Percentiles rank a stretch among this genome's conserved stretches.
Evolutionary conservation across 768 basidiomycete species (phyloP).

Genomic region (Phaeotremella skinneri): DNA sequence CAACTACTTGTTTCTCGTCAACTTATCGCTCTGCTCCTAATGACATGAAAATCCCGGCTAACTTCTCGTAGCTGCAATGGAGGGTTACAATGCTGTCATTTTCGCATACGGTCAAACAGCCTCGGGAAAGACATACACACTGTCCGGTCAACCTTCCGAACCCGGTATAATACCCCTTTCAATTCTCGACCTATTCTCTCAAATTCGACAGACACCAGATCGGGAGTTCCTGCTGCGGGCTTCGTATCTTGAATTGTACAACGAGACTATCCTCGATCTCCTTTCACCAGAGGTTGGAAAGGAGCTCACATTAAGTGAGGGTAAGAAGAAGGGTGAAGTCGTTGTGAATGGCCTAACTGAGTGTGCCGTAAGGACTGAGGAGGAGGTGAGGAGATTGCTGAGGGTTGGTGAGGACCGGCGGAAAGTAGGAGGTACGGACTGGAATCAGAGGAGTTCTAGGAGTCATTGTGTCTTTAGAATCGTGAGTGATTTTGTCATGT

Average conservation of each 20-base stretch:
- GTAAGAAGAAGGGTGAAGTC: slow-evolving; percentile 57
- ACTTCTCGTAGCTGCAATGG: slow-evolving; percentile 71
- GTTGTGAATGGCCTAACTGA: slow-evolving; percentile 69
- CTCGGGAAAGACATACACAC: slow-evolving; percentile 70
- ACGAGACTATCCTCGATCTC: slow-evolving; percentile 59
- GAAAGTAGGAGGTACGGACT: slow-evolving; percentile 93
- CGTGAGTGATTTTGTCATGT: slow-evolving; percentile 55
- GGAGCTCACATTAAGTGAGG: slow-evolving; percentile 58
- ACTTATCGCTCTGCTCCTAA: too few relatives aligned
- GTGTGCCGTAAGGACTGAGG: slow-evolving; percentile 88
- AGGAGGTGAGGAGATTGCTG: slow-evolving; percentile 79
- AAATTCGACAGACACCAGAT: slow-evolving; percentile 58
- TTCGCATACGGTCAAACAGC: slow-evolving; percentile 86
- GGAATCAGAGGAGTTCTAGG: slow-evolving; percentile 92
- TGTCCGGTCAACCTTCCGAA: slow-evolving; percentile 62
- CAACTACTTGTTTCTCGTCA: too few relatives aligned
- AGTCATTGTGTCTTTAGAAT: slow-evolving; percentile 93
- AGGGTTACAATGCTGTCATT: slow-evolving; percentile 91
- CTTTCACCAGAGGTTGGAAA: slow-evolving; percentile 70
- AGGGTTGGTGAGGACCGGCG: slow-evolving; percentile 80
- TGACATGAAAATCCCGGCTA: too few relatives aligned
- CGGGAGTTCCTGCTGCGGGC: slow-evolving; percentile 93
- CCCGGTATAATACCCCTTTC: slow-evolving; percentile 94
- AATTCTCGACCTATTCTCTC: slow-evolving; percentile 72
- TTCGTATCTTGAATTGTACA: slow-evolving; percentile 97